Evolutionary conservation across 2,329 filamentous ascomycete genomes (phyloP), one percentile per base, ranked within the genome.

Genomic region (Xylaria arbuscula): DNA sequence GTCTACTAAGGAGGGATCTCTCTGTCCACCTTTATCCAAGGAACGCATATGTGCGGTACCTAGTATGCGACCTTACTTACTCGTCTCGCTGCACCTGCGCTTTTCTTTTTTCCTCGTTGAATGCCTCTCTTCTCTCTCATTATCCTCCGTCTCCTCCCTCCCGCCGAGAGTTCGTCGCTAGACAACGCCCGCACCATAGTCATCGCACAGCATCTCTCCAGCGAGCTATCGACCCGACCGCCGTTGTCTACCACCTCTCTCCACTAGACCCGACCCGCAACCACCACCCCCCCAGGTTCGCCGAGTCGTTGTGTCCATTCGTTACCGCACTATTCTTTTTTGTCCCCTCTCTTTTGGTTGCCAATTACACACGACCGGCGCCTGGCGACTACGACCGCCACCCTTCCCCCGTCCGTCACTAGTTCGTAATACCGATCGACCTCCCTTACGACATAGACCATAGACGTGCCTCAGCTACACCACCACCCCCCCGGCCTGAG

Each of bases 291-390:
- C 60, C 69, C 70, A 68, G 70, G 72, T 64, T 28, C 28, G 28
- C 28, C 69, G 69, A 76, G 75, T 74, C 67, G 74, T 72, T 71
- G 72, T 70, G 72, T 76, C 65, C 73, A 69, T 74, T 75, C 73
- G 68, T 76, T 75, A 62, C 63, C 62, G 71, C 73, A 62, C 63
- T 64, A 72, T 72, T 69, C 67, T 58, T 68, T 66, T 62, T 53
- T 62, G 55, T 57, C 55, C 55, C 40, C 58, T 54, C 70, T 48
- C 32, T 72, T 67, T 72, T 72, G 71, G 69, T 64, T 70, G 63
- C 67, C 58, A 32, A 56, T 47, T 66, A 54, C 51, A 54, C 28
- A 70, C 66, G 68, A 73, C 63, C 72, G 67, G 64, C 69, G 67
- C 15, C 59, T 47, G 59, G 50, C 63, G 48, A 59, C 57, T n/a